These are phyloP conservation scores for Paxillus rubicundulus DNA, from an alignment of 768 basidiomycete genomes.

Conservation along the genomic window DNA sequence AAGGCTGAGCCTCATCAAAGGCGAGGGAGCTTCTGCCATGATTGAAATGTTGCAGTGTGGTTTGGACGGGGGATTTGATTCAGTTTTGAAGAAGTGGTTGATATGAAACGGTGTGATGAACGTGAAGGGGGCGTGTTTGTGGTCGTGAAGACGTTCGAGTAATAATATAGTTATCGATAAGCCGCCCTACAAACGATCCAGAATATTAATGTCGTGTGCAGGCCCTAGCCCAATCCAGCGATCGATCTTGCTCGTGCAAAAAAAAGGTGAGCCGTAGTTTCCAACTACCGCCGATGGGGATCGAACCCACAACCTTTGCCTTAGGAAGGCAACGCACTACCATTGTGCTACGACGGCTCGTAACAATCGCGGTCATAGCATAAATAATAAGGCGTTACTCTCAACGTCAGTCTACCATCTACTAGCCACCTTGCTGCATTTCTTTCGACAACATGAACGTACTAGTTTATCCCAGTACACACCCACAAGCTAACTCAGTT, in stretches of 20 bases:
- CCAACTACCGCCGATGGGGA: conserved; percentile 37
- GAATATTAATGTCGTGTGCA: too few species aligned
- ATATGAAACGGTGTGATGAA: neutral
- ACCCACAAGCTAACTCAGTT: conserved; percentile 46
- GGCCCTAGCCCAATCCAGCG: too few species aligned
- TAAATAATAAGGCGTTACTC: too few species aligned
- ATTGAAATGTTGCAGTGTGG: neutral
- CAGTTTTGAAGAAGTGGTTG: neutral
- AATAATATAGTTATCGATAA: conserved; percentile 2
- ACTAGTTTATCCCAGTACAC: conserved; percentile 68
- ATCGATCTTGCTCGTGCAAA: neutral
- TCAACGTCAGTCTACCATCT: too few species aligned
- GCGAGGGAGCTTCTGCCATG: conserved; percentile 18
- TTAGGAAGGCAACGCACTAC: conserved; percentile 41
- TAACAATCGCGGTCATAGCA: neutral
- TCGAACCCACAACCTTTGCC: conserved; percentile 40
- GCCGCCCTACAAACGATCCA: neutral
- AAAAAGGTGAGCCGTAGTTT: conserved; percentile 23
- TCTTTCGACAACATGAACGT: conserved; percentile 54
- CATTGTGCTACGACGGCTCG: conserved; percentile 39
- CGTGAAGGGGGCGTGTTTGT: conserved; percentile 1
- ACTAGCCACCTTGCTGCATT: too few species aligned
- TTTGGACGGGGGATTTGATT: neutral
- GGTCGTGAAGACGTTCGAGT: neutral
- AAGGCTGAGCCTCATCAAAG: conserved; percentile 52